Evolutionary conservation across 805 yeast species (phyloP), one percentile per base, ranked within the genome.

Genomic region (Ogataea zsoltii): DNA sequence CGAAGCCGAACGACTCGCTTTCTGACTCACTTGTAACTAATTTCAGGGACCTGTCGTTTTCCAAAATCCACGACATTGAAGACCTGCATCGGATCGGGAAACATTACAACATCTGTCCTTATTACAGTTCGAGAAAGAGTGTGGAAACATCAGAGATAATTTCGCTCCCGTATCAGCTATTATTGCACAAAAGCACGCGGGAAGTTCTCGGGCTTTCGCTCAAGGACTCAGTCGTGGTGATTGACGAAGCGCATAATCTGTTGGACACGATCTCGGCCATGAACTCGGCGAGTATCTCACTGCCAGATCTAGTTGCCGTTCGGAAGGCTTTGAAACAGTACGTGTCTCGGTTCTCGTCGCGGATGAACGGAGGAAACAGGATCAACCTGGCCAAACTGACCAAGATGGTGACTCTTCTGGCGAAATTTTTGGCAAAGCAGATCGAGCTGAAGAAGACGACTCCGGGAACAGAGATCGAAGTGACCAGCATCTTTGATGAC

Each of bases 231-330:
- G 75, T 91, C 2, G 80, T 92, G 0, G 77, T 92, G 4, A 82
- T 91, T 21, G 98, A 91, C 62, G 98, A 91, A 61, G 97, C 97
- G 0, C 98, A 91, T 60, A 91, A 91, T 60, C 67, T 91, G 34
- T 60, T 89, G 23, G 97, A 90, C 54, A 82, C 91, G 0, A 79
- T 91, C 2, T 77, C 83, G 1, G 67, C 85, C 2, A 68, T 92
- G 50, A 76, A 85, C 56, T 88, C 96, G 0, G 74, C 81, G 2
- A 63, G 75, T 3, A 68, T 91, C 0, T 68, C 85, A 0, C 54
- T 70, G 1, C 41, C 53, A 0, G 88, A 85, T 26, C 67, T 88
- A 9, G 33, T 53, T 2, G 35, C 48, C 0, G 74, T 85, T 3
- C 64, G 72, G 15, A 53, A 53, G 2, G 82, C 85, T 0, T 56